Conservation (phyloP, 2,329 filamentous ascomycete genomes). For the Pezicula radicicola region DNA sequence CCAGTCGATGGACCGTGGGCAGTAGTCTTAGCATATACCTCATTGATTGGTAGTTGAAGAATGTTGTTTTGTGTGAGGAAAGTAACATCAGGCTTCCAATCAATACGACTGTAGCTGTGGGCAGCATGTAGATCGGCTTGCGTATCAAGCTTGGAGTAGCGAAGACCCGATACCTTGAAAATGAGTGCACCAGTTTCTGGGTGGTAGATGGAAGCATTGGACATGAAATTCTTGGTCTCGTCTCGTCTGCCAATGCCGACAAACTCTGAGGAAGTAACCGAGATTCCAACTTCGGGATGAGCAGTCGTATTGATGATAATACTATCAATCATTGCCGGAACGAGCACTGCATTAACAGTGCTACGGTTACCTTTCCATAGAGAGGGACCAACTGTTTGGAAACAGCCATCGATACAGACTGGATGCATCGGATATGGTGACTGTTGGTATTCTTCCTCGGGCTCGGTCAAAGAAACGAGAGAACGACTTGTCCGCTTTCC, state of each 20-base stretch:
- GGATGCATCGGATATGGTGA: slow-evolving; percentile 30
- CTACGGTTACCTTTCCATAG: slow-evolving; percentile 11
- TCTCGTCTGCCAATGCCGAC: slow-evolving; percentile 15
- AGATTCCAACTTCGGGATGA: neutral
- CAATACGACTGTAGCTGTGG: slow-evolving; percentile 9
- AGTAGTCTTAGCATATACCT: neutral
- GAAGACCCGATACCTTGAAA: slow-evolving; percentile 13
- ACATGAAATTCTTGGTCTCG: slow-evolving; percentile 11
- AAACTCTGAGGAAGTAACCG: slow-evolving; percentile 6
- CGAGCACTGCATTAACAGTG: slow-evolving; percentile 12
- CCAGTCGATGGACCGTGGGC: neutral
- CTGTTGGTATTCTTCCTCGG: slow-evolving; percentile 15
- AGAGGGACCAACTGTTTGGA: slow-evolving; percentile 17
- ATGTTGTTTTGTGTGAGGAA: slow-evolving; percentile 7
- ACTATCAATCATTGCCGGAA: slow-evolving; percentile 18
- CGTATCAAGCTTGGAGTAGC: slow-evolving; percentile 14
- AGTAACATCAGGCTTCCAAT: slow-evolving; percentile 17
- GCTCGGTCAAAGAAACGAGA: slow-evolving; percentile 10
- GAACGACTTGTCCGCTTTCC: slow-evolving; percentile 1
- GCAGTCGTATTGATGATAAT: slow-evolving; percentile 12
- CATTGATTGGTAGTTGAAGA: neutral
- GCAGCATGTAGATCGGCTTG: neutral
- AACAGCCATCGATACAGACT: slow-evolving; percentile 20
- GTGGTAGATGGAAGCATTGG: slow-evolving; percentile 11
- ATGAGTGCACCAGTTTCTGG: slow-evolving; percentile 5